These are phyloP conservation scores for Picochlorum sp. DNA, from an alignment of 139 green algal species.

Conservation along the genomic window DNA sequence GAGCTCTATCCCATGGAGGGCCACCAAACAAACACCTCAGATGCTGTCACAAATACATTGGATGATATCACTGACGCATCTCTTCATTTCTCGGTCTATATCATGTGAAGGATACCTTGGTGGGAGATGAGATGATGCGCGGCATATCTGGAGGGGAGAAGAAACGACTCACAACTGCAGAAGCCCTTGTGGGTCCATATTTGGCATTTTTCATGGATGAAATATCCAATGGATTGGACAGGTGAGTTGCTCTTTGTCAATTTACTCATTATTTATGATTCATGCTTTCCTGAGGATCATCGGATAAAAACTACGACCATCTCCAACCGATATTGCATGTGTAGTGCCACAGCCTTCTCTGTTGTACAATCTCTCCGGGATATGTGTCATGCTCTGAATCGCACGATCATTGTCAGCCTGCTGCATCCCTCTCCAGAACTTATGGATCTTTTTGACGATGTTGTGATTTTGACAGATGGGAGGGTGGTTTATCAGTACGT, in stretches of 20 bases:
- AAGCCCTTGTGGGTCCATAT: conserved; percentile 48
- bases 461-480: conserved; percentile 54
- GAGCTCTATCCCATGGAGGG: no score
- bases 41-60: no score
- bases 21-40: no score
- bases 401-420: conserved; percentile 57
- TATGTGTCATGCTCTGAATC: conserved; percentile 22
- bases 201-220: conserved; percentile 31
- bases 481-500: conserved; percentile 43
- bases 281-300: no score
- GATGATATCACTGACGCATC: not conserved
- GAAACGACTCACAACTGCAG: conserved; percentile 58
- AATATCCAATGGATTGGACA: conserved; percentile 48
- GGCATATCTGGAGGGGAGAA: conserved; percentile 58
- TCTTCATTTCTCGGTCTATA: conserved; percentile 21
- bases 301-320: no score
- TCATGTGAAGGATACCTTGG: conserved; percentile 15
- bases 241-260: not conserved
- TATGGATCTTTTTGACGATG: conserved; percentile 55
- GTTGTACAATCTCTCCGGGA: conserved; percentile 38
- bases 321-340: no score
- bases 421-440: conserved; percentile 78
- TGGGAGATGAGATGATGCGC: conserved; percentile 28
- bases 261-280: no score
- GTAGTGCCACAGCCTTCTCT: conserved; percentile 55